Conservation (phyloP, 23 red algal genomes). For the Gracilaria gracilis region DNA sequence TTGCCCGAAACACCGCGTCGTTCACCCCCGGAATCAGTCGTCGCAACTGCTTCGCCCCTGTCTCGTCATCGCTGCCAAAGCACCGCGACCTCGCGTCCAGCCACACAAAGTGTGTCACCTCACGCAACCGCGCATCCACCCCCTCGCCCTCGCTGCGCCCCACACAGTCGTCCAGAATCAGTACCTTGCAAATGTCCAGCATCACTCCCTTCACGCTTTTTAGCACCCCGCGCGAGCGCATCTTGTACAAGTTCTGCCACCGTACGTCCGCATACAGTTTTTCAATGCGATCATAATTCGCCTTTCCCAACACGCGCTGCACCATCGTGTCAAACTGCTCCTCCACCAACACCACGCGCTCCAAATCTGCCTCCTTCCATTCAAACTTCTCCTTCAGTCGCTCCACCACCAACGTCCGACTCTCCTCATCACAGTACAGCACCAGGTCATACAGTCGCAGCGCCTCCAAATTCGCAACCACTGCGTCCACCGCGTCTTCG, state of each 20-base stretch:
- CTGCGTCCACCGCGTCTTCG: not conserved
- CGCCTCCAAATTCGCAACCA: slow-evolving; percentile 6
- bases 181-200: slow-evolving; percentile 11
- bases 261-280: not conserved
- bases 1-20: slow-evolving; percentile 25
- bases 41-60: not conserved
- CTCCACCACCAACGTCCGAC: not conserved
- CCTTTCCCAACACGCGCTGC: slow-evolving; percentile 9
- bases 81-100: slow-evolving; percentile 15
- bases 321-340: not conserved
- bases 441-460: slow-evolving; percentile 9
- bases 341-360: slow-evolving; percentile 13
- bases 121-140: not conserved
- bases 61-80: not conserved
- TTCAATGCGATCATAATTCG: not conserved
- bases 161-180: slow-evolving; percentile 29
- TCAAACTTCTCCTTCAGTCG: not conserved
- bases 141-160: not conserved
- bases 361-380: not conserved
- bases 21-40: not conserved
- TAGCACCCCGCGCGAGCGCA: slow-evolving; percentile 5
- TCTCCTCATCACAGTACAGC: slow-evolving; percentile 12
- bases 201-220: not conserved
- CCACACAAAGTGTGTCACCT: slow-evolving; percentile 57
- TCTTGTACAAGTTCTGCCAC: not conserved